Conservation (phyloP, 1,139 yeast genomes). For the Hyphopichia wangnamkhiaoensis region DNA sequence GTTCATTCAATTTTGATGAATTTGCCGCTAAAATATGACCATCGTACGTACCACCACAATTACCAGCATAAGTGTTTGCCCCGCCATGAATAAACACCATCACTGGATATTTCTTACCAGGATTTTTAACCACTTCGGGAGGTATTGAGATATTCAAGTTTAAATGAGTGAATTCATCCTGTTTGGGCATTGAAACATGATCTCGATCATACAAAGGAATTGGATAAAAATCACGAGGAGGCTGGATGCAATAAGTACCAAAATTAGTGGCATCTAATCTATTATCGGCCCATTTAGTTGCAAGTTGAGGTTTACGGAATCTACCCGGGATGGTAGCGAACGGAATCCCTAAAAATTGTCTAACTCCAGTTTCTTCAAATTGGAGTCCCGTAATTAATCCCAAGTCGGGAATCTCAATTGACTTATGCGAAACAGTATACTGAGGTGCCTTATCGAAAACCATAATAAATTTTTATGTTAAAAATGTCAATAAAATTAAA, state of each 20-base stretch:
- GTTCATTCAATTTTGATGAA: conserved; percentile 9
- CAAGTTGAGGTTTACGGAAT: conserved; percentile 11
- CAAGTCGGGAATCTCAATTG: neutral
- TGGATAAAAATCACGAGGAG: conserved; percentile 12
- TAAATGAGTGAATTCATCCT: conserved; percentile 7
- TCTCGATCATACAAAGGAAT: conserved; percentile 11
- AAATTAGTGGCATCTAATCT: conserved; percentile 11
- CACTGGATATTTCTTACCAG: conserved; percentile 9
- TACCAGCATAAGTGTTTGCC: conserved; percentile 14
- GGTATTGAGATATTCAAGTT: conserved; percentile 2
- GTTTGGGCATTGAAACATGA: conserved; percentile 4
- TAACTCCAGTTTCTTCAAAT: conserved; percentile 7
- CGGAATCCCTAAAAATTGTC: conserved; percentile 11
- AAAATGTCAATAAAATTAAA: too few species aligned
- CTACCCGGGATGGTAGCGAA: conserved; percentile 14
- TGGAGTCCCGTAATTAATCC: conserved; percentile 6
- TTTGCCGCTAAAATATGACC: conserved; percentile 11
- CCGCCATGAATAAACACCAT: conserved; percentile 17
- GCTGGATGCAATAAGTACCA: conserved; percentile 11
- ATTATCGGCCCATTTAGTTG: conserved; percentile 7
- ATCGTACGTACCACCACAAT: conserved; percentile 11
- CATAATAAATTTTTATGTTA: neutral
- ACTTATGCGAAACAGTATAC: neutral
- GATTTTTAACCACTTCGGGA: neutral
- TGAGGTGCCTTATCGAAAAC: neutral